phyloP scores from a whole-genome alignment of 345 rosid genomes.

The Ceriops decandra region DNA sequence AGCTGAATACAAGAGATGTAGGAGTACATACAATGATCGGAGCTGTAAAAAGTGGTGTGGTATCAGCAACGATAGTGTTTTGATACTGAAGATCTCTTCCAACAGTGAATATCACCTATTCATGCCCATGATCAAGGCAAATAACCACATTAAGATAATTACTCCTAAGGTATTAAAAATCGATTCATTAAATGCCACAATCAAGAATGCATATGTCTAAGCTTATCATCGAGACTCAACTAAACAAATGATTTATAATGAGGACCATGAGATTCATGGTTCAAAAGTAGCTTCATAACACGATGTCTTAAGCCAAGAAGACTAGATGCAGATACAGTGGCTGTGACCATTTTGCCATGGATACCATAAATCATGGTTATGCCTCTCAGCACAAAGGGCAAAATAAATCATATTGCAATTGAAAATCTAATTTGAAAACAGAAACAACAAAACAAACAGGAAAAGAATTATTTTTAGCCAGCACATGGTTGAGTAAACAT shows the following conservation, averaged over 20 bases:
- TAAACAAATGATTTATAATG: no score
- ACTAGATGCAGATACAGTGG: no score
- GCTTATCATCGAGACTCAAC: neutral
- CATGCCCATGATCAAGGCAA: slow-evolving; percentile 16
- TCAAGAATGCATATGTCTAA: neutral
- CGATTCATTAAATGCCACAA: neutral
- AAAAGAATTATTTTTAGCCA: slow-evolving; percentile 12
- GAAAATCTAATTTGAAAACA: neutral
- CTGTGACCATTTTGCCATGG: no score
- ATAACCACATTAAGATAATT: neutral
- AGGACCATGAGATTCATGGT: no score
- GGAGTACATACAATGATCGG: slow-evolving; percentile 70
- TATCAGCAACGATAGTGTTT: slow-evolving; percentile 56
- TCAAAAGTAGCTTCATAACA: no score
- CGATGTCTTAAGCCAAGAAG: no score
- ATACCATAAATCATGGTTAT: no score
- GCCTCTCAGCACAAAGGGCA: no score
- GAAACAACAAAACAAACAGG: neutral
- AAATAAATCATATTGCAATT: no score
- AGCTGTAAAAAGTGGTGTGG: slow-evolving; percentile 53
- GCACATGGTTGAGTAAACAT: slow-evolving; percentile 17
- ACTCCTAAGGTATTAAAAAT: neutral
- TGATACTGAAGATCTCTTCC: slow-evolving; percentile 78
- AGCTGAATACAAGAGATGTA: slow-evolving; percentile 8
- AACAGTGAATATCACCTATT: slow-evolving; percentile 76